phyloP scores from a whole-genome alignment of 2,329 filamentous ascomycete species.

The Nectriaceae sp. region DNA sequence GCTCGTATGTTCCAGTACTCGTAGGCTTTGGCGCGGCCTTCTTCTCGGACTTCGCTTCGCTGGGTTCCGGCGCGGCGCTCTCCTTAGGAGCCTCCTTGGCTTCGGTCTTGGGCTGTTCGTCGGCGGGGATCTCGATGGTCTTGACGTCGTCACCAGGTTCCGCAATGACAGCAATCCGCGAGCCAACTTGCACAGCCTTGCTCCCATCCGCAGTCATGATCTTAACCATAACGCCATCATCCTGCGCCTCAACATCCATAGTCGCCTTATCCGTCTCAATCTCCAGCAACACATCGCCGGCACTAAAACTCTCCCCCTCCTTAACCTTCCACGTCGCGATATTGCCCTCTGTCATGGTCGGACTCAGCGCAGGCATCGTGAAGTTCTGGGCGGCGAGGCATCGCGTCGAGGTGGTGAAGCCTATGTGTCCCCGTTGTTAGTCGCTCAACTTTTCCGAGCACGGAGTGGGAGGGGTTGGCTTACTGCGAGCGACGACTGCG shows the following conservation, averaged over 20 bases:
- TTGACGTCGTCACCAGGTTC: slow-evolving; percentile 79
- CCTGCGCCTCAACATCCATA: slow-evolving; percentile 93
- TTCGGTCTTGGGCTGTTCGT: slow-evolving; percentile 67
- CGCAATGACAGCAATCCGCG: slow-evolving; percentile 79
- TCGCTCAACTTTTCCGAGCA: slow-evolving; percentile 5
- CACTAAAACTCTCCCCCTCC: slow-evolving; percentile 79
- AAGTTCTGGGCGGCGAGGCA: slow-evolving; percentile 80
- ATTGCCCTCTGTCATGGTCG: slow-evolving; percentile 92
- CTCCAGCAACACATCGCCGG: slow-evolving; percentile 85
- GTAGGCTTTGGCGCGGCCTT: slow-evolving; percentile 32
- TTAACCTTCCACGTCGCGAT: slow-evolving; percentile 85
- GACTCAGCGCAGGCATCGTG: slow-evolving; percentile 87
- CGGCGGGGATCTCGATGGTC: slow-evolving; percentile 72
- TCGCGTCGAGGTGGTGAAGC: slow-evolving; percentile 63
- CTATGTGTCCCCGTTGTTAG: slow-evolving; percentile 42
- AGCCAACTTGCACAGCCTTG: slow-evolving; percentile 77
- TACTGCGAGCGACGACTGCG: slow-evolving; percentile 58
- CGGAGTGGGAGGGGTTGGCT: slow-evolving; percentile 29
- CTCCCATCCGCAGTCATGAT: slow-evolving; percentile 73
- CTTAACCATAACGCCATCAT: slow-evolving; percentile 84
- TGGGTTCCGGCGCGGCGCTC: slow-evolving; percentile 30
- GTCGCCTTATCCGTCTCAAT: slow-evolving; percentile 94
- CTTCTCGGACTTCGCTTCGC: slow-evolving; percentile 39
- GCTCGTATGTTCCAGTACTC: slow-evolving; percentile 56
- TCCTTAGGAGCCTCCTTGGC: slow-evolving; percentile 59